phyloP scores from a whole-genome alignment of 306 rosid genomes.

The Ormosia emarginata region DNA sequence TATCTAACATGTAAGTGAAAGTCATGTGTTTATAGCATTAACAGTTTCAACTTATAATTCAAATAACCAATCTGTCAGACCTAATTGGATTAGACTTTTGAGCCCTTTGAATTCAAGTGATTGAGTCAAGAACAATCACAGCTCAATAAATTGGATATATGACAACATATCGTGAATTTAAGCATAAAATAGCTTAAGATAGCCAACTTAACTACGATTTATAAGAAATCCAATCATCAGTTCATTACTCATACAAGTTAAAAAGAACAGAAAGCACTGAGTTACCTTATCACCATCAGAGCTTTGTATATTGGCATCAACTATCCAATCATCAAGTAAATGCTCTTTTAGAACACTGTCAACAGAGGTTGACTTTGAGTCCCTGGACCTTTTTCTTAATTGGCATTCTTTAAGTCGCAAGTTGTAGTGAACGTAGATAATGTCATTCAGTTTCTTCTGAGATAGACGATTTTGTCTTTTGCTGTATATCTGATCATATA shows the following conservation, averaged over 20 bases:
- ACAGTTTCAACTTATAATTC: not conserved
- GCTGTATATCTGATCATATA: slow-evolving; percentile 59
- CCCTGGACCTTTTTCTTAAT: slow-evolving; percentile 57
- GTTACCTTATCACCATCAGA: slow-evolving; percentile 68
- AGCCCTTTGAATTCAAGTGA: slow-evolving; percentile 6
- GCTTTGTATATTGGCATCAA: slow-evolving; percentile 49
- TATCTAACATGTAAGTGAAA: slow-evolving; percentile 8
- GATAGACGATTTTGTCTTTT: slow-evolving; percentile 59
- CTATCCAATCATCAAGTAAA: slow-evolving; percentile 76
- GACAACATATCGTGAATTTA: not conserved
- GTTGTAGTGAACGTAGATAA: slow-evolving; percentile 80
- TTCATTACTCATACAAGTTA: not conserved
- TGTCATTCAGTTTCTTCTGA: slow-evolving; percentile 71
- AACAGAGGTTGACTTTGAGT: slow-evolving; percentile 43
- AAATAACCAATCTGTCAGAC: not conserved
- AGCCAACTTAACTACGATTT: not conserved
- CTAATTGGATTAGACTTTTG: not conserved
- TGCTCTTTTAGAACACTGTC: slow-evolving; percentile 50
- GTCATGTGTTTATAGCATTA: not conserved
- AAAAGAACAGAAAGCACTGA: not conserved
- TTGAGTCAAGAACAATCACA: not conserved
- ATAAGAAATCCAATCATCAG: not conserved
- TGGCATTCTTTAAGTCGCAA: slow-evolving; percentile 84
- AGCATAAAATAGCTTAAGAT: slow-evolving; percentile 7
- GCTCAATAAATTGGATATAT: not conserved